These are phyloP conservation scores for Alternaria sp. DNA, from an alignment of 2,329 filamentous ascomycete species.

Conservation along the genomic window DNA sequence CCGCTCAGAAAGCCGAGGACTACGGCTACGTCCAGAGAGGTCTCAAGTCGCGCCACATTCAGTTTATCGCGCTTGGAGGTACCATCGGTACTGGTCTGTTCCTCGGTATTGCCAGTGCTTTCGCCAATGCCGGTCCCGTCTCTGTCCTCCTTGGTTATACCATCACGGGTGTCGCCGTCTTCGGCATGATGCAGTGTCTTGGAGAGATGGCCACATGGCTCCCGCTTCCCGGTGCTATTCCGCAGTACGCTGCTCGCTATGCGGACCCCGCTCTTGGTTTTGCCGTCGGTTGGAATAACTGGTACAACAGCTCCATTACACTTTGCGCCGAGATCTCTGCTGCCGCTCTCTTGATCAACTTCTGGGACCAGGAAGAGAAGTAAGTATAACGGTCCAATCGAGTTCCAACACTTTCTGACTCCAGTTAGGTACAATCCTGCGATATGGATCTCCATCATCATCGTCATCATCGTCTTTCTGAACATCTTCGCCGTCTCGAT, in stretches of 20 bases:
- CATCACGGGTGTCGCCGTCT: constrained; percentile 44
- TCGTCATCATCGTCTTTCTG: constrained; percentile 41
- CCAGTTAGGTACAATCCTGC: constrained; percentile 19
- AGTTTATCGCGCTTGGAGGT: constrained; percentile 66
- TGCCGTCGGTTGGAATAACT: constrained; percentile 32
- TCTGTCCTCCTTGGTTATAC: constrained; percentile 47
- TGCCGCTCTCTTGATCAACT: constrained; percentile 41
- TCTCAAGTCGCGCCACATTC: constrained; percentile 62
- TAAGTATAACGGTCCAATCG: background rate
- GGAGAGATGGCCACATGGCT: constrained; percentile 53
- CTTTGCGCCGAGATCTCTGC: constrained; percentile 48
- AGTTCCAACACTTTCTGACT: background rate
- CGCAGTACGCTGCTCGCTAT: constrained; percentile 49
- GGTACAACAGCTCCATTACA: constrained; percentile 45
- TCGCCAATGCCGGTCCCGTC: constrained; percentile 42
- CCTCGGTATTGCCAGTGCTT: constrained; percentile 43
- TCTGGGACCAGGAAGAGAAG: constrained; percentile 42
- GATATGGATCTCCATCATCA: constrained; percentile 46
- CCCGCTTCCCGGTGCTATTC: constrained; percentile 48
- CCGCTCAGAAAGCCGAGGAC: constrained; percentile 52
- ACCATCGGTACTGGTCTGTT: constrained; percentile 56
- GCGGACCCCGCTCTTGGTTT: constrained; percentile 55
- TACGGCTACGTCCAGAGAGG: constrained; percentile 24
- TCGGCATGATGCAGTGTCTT: constrained; percentile 52
- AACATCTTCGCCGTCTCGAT: constrained; percentile 48